phyloP scores from a whole-genome alignment of 1,284 basidiomycete genomes.

The Apiotrichum porosum region DNA sequence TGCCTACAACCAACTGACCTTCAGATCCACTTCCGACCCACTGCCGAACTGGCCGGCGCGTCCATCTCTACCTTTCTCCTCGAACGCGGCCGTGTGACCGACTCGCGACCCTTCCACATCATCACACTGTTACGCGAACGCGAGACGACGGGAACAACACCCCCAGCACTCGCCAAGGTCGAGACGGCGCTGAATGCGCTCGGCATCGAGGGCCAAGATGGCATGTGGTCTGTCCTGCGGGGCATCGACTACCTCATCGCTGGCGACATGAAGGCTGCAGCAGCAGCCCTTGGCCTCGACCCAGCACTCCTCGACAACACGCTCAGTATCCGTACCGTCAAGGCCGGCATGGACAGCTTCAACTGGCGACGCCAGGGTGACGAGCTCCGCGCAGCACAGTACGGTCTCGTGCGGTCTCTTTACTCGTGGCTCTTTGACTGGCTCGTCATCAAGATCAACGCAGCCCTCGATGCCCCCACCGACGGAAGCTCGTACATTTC shows the following conservation, averaged over 20 bases:
- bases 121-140: slow-evolving; percentile 10
- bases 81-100: slow-evolving; percentile 18
- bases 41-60: slow-evolving; percentile 8
- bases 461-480: slow-evolving; percentile 8
- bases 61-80: slow-evolving; percentile 19
- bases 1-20: too few relatives aligned
- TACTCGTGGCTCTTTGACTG: slow-evolving; percentile 16
- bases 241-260: slow-evolving; percentile 14
- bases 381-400: slow-evolving; percentile 12
- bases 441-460: slow-evolving; percentile 14
- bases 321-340: slow-evolving; percentile 12
- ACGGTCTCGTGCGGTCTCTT: slow-evolving; percentile 17
- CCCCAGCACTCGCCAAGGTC: slow-evolving; percentile 7
- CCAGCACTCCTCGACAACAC: slow-evolving; percentile 8
- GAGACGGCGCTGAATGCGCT: slow-evolving; percentile 7
- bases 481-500: slow-evolving; percentile 11
- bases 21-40: slow-evolving; percentile 12
- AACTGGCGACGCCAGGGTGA: slow-evolving; percentile 11
- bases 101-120: slow-evolving; percentile 16
- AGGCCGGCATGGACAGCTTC: slow-evolving; percentile 11
- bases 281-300: slow-evolving; percentile 8
- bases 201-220: slow-evolving; percentile 11
- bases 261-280: slow-evolving; percentile 7
- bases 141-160: slow-evolving; percentile 5
- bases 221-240: slow-evolving; percentile 13